These are phyloP conservation scores for Rhynchosporium secalis DNA, from an alignment of 2,329 filamentous ascomycete species.

Conservation along the genomic window DNA sequence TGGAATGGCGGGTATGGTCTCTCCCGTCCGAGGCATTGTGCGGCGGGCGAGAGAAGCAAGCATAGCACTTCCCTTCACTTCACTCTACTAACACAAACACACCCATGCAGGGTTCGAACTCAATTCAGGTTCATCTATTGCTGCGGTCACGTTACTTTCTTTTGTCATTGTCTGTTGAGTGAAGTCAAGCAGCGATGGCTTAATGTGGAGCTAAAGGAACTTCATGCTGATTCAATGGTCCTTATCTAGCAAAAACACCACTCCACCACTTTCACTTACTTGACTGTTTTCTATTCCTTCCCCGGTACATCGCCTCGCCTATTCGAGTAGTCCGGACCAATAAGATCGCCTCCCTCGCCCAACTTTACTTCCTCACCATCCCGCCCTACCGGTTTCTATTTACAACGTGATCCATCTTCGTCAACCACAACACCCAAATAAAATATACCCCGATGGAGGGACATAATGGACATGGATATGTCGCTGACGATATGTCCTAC, in stretches of 20 bases:
- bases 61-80: too few relatives aligned
- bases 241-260: slow-evolving; percentile 36
- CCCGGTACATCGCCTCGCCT: slow-evolving; percentile 20
- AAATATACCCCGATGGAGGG: slow-evolving; percentile 32
- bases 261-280: background rate
- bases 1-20: background rate
- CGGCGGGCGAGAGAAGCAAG: background rate
- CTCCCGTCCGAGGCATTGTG: background rate
- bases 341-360: background rate
- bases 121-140: background rate
- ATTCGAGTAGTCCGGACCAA: too few relatives aligned
- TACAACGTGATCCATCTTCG: background rate
- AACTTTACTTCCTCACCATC: too few relatives aligned
- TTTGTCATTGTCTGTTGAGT: slow-evolving; percentile 19
- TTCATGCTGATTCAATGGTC: slow-evolving; percentile 34
- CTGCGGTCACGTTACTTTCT: slow-evolving; percentile 9
- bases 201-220: slow-evolving; percentile 7
- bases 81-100: too few relatives aligned
- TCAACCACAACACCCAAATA: background rate
- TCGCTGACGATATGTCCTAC: slow-evolving; percentile 33
- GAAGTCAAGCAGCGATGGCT: background rate
- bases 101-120: background rate
- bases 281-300: slow-evolving; percentile 13
- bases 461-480: slow-evolving; percentile 33
- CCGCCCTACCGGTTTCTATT: background rate